These are phyloP conservation scores for Cystobasidium ongulense DNA, from an alignment of 768 basidiomycete genomes.

Conservation along the genomic window DNA sequence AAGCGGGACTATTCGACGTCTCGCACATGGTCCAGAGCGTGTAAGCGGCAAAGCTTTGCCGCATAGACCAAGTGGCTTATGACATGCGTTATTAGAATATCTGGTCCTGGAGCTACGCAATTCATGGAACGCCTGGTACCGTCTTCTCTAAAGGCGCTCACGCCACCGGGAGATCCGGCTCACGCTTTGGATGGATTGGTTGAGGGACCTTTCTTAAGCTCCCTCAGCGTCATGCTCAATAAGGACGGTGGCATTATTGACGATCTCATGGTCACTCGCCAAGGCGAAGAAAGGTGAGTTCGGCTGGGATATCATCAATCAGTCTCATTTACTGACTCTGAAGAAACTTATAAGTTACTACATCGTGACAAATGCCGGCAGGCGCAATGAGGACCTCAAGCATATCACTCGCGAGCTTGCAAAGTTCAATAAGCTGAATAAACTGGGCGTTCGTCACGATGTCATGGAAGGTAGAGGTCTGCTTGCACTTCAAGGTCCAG, in stretches of 20 bases:
- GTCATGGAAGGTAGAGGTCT: conserved; percentile 76
- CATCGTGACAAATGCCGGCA: conserved; percentile 90
- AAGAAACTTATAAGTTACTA: no score
- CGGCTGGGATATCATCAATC: neutral
- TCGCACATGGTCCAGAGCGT: conserved; percentile 95
- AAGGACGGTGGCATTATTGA: conserved; percentile 88
- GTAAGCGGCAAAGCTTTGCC: conserved; percentile 46
- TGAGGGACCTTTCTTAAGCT: conserved; percentile 60
- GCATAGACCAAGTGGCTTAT: neutral
- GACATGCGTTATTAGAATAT: conserved; percentile 55
- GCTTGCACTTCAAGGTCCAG: conserved; percentile 84
- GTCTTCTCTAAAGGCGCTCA: conserved; percentile 61
- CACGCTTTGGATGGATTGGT: conserved; percentile 24
- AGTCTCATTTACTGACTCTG: no score
- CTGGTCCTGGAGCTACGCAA: conserved; percentile 62
- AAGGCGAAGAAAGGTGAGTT: conserved; percentile 40
- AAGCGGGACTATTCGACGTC: conserved; percentile 87
- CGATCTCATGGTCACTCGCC: conserved; percentile 67
- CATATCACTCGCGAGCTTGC: conserved; percentile 64
- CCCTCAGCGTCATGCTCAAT: conserved; percentile 82
- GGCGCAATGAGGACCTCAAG: conserved; percentile 67
- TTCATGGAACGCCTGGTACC: conserved; percentile 89
- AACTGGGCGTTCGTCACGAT: conserved; percentile 62
- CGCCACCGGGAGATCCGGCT: conserved; percentile 18
- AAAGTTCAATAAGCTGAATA: conserved; percentile 63